Percentiles rank a stretch among this genome's conserved stretches.
Conservation (phyloP, 2,329 filamentous ascomycete genomes). For the Torrubiellomyces zombiae region DNA sequence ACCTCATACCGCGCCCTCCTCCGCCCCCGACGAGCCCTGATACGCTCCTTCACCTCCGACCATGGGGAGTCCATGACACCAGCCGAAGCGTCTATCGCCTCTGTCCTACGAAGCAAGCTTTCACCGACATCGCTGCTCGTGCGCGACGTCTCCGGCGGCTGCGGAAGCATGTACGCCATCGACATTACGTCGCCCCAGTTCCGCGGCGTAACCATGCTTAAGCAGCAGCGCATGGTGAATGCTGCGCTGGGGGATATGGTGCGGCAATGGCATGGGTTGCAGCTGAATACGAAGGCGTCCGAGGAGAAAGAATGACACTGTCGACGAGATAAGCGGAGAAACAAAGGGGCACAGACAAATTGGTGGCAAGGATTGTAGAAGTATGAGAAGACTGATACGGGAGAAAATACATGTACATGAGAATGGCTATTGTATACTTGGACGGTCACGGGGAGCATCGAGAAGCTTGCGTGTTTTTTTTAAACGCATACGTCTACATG, state of each 20-base stretch:
- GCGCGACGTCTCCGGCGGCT: constrained; percentile 68
- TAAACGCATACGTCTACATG: no score
- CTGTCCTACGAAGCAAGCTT: constrained; percentile 32
- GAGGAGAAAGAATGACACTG: no score
- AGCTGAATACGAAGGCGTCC: constrained; percentile 51
- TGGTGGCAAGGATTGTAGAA: no score
- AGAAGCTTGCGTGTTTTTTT: no score
- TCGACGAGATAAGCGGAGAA: no score
- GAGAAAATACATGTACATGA: no score
- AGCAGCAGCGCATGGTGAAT: constrained; percentile 74
- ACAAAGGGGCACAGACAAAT: no score
- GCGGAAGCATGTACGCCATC: constrained; percentile 76
- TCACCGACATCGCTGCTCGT: constrained; percentile 40
- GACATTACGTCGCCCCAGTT: constrained; percentile 60
- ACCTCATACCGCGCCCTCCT: constrained; percentile 1
- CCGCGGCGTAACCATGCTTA: constrained; percentile 52
- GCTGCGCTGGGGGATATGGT: constrained; percentile 56
- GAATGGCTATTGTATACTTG: no score
- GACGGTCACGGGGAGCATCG: no score
- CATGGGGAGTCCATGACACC: constrained; percentile 23
- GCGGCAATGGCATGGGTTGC: constrained; percentile 69
- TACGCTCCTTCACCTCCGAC: constrained; percentile 8
- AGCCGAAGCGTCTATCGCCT: constrained; percentile 43
- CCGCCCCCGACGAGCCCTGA: constrained; percentile 2
- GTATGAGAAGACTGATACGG: no score